These are phyloP conservation scores for Cicer chorassanicum DNA, from an alignment of 306 rosid genomes.

Conservation along the genomic window DNA sequence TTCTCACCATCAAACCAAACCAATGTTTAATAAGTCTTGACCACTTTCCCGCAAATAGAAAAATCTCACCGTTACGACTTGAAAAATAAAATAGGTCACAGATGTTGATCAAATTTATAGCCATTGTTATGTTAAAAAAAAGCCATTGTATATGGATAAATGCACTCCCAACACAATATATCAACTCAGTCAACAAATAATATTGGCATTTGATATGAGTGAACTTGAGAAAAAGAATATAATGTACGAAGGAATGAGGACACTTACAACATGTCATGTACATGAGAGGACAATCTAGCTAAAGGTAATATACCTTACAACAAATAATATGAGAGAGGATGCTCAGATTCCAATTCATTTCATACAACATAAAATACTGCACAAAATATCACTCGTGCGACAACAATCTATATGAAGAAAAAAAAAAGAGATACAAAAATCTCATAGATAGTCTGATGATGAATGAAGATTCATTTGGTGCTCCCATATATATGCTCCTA, in stretches of 20 bases:
- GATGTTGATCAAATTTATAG: not conserved
- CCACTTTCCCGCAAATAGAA: no score
- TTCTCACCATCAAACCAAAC: no score
- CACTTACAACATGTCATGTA: slow-evolving; percentile 54
- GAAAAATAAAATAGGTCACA: no score
- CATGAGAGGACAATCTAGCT: slow-evolving; percentile 44
- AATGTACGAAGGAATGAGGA: slow-evolving; percentile 37
- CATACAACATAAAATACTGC: slow-evolving; percentile 55
- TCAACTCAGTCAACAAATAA: not conserved
- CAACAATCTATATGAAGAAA: slow-evolving; percentile 50
- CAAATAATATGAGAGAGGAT: slow-evolving; percentile 39
- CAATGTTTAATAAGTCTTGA: no score
- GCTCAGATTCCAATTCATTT: slow-evolving; percentile 53
- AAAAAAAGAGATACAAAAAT: slow-evolving; percentile 17
- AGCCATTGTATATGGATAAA: not conserved
- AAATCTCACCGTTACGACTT: no score
- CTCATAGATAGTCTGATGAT: slow-evolving; percentile 39
- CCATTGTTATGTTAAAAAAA: not conserved
- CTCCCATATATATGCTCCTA: slow-evolving; percentile 43
- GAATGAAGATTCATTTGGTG: slow-evolving; percentile 44
- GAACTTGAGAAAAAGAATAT: slow-evolving; percentile 19
- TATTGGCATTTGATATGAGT: not conserved
- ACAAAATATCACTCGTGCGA: slow-evolving; percentile 50
- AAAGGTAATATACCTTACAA: slow-evolving; percentile 46
- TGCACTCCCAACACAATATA: not conserved